Conservation (phyloP, 768 basidiomycete genomes). For the Podaxis sp. region DNA sequence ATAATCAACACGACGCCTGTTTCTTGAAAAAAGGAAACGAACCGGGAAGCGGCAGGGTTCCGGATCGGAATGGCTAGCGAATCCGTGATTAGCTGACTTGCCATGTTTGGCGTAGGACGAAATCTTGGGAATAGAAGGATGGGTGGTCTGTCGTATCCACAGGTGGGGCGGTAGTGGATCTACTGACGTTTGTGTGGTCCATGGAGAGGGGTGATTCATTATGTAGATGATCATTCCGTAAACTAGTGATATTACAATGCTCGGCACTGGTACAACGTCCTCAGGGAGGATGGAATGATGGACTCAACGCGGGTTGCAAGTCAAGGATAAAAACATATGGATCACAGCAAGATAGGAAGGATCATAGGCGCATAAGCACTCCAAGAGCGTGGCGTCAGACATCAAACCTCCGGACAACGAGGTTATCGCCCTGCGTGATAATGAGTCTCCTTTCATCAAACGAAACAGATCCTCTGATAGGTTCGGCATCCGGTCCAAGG, state of each 20-base stretch:
- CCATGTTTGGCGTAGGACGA: neutral
- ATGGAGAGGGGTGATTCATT: neutral
- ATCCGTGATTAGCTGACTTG: neutral
- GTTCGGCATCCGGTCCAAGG: conserved; percentile 13
- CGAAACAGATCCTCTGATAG: conserved; percentile 42
- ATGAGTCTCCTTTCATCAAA: conserved; percentile 78
- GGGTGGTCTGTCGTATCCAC: neutral
- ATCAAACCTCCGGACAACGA: conserved; percentile 55
- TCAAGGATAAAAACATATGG: conserved; percentile 8
- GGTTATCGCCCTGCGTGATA: conserved; percentile 36
- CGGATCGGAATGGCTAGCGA: neutral
- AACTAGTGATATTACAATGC: conserved; percentile 2
- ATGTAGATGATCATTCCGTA: conserved; percentile 11
- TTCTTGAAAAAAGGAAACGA: neutral
- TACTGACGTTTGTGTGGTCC: neutral
- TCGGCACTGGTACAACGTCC: neutral
- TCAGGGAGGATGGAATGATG: neutral
- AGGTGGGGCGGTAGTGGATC: conserved; percentile 4
- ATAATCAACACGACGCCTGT: neutral
- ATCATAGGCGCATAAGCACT: conserved; percentile 4
- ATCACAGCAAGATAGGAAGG: conserved; percentile 6
- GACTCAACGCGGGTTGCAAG: neutral
- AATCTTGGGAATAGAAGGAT: neutral
- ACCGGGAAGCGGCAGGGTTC: neutral
- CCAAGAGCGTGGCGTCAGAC: conserved; percentile 28